Percentiles rank a stretch among this genome's conserved stretches.
phyloP scores from a whole-genome alignment of 192 early-diverging fungal genomes.

The Glomus cerebriforme region DNA sequence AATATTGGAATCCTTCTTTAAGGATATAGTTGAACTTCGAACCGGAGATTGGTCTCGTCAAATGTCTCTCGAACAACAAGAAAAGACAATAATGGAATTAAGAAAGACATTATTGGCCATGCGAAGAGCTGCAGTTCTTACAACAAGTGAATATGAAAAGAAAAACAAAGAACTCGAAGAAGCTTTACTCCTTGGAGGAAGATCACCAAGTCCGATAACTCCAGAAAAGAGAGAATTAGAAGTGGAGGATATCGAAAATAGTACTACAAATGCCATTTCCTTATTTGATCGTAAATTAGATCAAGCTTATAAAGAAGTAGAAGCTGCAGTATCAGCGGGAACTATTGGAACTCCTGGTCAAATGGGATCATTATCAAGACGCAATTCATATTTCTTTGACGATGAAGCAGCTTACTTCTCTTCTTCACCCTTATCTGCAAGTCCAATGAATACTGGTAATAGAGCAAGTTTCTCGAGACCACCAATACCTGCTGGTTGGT shows the following conservation, averaged over 20 bases:
- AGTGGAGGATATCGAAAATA: slow-evolving; percentile 2
- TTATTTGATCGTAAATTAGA: slow-evolving; percentile 26
- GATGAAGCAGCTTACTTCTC: neutral
- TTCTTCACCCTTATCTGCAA: neutral
- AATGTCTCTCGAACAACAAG: slow-evolving; percentile 48
- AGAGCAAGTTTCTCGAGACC: neutral
- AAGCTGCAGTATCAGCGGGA: neutral
- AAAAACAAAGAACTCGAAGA: slow-evolving; percentile 45
- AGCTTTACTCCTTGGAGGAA: slow-evolving; percentile 31
- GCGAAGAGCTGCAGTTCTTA: slow-evolving; percentile 57
- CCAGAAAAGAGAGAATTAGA: neutral
- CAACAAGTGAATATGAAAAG: slow-evolving; percentile 50
- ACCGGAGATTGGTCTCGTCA: slow-evolving; percentile 48
- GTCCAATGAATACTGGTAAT: neutral
- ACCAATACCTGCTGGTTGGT: slow-evolving; percentile 13
- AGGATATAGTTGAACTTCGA: slow-evolving; percentile 57
- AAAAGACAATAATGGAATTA: slow-evolving; percentile 55
- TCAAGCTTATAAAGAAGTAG: neutral
- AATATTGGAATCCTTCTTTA: slow-evolving; percentile 56
- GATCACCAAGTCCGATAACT: slow-evolving; percentile 23
- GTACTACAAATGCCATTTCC: neutral
- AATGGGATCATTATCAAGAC: neutral
- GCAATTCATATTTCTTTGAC: neutral
- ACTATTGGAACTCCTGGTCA: neutral
- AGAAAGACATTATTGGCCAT: slow-evolving; percentile 59